phyloP scores from a whole-genome alignment of 352 stramenopile genomes.

The Peronospora destructor region DNA sequence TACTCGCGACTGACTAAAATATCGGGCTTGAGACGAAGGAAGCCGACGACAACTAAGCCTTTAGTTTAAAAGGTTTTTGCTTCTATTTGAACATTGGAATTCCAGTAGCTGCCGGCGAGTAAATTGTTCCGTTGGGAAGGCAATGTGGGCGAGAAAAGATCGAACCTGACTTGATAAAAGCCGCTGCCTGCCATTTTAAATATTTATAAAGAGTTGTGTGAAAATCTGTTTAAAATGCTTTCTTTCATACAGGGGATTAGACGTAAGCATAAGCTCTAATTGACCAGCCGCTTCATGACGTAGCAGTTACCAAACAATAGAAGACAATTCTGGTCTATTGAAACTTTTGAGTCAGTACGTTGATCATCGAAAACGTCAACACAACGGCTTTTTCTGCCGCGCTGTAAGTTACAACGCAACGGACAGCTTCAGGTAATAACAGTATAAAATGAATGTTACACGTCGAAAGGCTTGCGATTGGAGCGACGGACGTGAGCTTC shows the following conservation, averaged over 20 bases:
- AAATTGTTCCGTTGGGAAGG: background rate
- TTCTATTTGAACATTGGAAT: slow-evolving; percentile 22
- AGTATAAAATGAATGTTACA: slow-evolving; percentile 1
- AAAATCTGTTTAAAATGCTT: background rate
- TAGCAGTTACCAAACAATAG: slow-evolving; percentile 16
- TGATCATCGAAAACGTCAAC: background rate
- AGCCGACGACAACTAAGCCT: slow-evolving; percentile 7
- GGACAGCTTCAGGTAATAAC: background rate
- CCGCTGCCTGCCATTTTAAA: slow-evolving; percentile 5
- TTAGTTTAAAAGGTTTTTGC: slow-evolving; percentile 6
- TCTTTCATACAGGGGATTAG: too few species aligned
- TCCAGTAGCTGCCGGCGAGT: slow-evolving; percentile 6
- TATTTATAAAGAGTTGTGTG: slow-evolving; percentile 28
- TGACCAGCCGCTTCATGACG: slow-evolving; percentile 2
- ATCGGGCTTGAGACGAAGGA: slow-evolving; percentile 31
- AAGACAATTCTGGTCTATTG: slow-evolving; percentile 14
- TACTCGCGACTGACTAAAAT: slow-evolving; percentile 47
- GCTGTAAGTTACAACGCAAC: background rate
- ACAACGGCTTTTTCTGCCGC: slow-evolving; percentile 14
- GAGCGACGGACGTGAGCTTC: slow-evolving; percentile 31
- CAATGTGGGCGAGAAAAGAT: slow-evolving; percentile 10
- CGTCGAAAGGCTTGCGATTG: slow-evolving; percentile 24
- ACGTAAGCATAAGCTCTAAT: too few species aligned
- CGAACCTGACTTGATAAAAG: background rate
- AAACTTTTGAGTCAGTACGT: slow-evolving; percentile 11